phyloP scores from a whole-genome alignment of 140 eudicot genomes.

The Senecio squalidus region DNA sequence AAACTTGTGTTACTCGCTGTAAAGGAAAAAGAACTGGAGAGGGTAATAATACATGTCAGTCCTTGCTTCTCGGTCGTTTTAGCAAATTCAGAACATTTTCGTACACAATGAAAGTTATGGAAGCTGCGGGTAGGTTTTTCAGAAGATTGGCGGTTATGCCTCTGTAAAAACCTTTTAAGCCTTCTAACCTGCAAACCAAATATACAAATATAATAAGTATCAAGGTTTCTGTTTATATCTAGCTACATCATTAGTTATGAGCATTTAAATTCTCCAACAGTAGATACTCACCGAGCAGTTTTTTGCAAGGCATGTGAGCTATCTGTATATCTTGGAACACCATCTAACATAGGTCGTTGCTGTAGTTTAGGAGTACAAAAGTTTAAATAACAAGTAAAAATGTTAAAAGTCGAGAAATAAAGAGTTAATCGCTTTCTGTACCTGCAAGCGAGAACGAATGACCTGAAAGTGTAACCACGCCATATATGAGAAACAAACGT shows the following conservation, averaged over 20 bases:
- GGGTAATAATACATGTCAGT: conserved; percentile 5
- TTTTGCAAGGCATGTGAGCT: conserved; percentile 78
- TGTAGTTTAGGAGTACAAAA: conserved; percentile 16
- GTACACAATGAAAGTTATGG: conserved; percentile 86
- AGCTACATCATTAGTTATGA: not conserved
- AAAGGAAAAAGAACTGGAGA: not conserved
- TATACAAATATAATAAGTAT: not conserved
- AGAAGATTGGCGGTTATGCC: conserved; percentile 89
- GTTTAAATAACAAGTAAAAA: not conserved
- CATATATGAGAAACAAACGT: not conserved
- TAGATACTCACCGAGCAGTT: conserved; percentile 62
- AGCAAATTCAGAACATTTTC: conserved; percentile 80
- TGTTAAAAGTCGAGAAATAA: not conserved
- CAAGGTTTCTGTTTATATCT: conserved; percentile 12
- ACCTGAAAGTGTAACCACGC: conserved; percentile 46
- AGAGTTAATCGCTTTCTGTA: conserved; percentile 10
- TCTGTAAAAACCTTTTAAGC: conserved; percentile 82
- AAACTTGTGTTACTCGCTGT: not conserved
- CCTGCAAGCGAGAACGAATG: conserved; percentile 96
- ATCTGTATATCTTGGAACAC: conserved; percentile 69
- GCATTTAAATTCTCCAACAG: not conserved
- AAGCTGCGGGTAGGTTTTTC: conserved; percentile 96
- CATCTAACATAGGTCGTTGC: conserved; percentile 81
- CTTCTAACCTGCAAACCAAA: conserved; percentile 64
- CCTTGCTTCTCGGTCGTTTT: conserved; percentile 44